Base-by-base conservation (phyloP, 179 eudicot species). In the Sideroxylon spinosum region DNA sequence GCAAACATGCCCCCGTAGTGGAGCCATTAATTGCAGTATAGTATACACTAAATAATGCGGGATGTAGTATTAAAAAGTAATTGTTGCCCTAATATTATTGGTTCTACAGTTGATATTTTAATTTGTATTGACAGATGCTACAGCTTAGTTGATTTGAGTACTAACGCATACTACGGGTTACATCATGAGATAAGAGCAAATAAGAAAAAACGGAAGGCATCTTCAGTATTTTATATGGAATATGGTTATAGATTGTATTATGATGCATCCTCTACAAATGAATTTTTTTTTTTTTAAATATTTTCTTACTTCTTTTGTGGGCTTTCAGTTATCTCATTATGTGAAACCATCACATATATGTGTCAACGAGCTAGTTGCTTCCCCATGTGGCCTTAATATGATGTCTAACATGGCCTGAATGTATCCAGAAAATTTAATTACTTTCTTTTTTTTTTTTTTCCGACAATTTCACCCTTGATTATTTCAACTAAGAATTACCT, bases 341-440 rank as follows among this genome's bases (percentile, higher is more conserved):
- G 13, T 22, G 78, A 63, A 75, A 75, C 16, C 68, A 22, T 75
- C n/a, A 49, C 69, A 22, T 44, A 3, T 61, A 6, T 52, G 46
- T 25, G 16, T 52, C 44, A 60, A 46, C 13, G 22, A 22, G 16
- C 57, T 14, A 22, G 32, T 48, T 75, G 12, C 19, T 49, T 63
- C 25, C 65, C 14, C 4, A 9, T 49, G 44, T 60, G 52, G 44
- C 46, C 61, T 44, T 46, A 22, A 20, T 44, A 0, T 14, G 9
- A 61, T 19, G 23, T 75, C 68, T 75, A 61, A 0, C 14, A 7
- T 73, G 23, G 25, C 62, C 62, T 26, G 61, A 11, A 50, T 26
- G 6, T 11, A 0, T 22, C 73, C 37, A 26, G 37, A 57, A 56
- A 17, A 19, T 29, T 37, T 56, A 9, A 14, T 26, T 25, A 14